Percentiles rank a stretch among this genome's conserved stretches.
These are phyloP conservation scores for Coemansia sp. DNA, from an alignment of 192 early-diverging fungal species.

Conservation along the genomic window DNA sequence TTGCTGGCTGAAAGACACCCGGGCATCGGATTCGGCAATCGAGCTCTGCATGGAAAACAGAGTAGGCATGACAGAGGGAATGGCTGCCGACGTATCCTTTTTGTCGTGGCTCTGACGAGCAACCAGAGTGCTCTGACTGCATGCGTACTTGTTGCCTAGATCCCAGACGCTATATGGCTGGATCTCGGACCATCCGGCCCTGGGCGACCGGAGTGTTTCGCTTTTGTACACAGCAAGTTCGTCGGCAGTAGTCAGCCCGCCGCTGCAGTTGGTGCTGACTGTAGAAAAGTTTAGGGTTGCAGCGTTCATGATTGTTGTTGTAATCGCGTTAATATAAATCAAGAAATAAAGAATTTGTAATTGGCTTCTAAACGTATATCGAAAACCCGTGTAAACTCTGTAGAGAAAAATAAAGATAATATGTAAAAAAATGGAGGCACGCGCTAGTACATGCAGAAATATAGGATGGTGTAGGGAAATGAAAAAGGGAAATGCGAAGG, in stretches of 20 bases:
- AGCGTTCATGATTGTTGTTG: constrained; percentile 18
- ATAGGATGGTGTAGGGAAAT: too few relatives aligned
- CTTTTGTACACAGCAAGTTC: constrained; percentile 11
- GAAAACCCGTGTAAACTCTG: too few relatives aligned
- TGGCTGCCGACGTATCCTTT: constrained; percentile 16
- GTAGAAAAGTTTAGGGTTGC: constrained; percentile 22
- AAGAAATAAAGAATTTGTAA: too few relatives aligned
- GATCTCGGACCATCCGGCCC: constrained; percentile 46
- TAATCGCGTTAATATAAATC: too few relatives aligned
- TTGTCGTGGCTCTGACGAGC: constrained; percentile 41
- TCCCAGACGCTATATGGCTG: constrained; percentile 53
- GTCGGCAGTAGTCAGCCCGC: constrained; percentile 15
- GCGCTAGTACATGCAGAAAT: too few relatives aligned
- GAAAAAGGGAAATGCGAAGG: background rate
- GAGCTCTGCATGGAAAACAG: constrained; percentile 48
- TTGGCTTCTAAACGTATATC: too few relatives aligned
- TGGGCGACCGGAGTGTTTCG: constrained; percentile 17
- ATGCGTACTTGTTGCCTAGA: constrained; percentile 51
- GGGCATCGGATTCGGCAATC: constrained; percentile 28
- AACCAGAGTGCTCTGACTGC: constrained; percentile 53
- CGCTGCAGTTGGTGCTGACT: constrained; percentile 25
- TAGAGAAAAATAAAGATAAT: too few relatives aligned
- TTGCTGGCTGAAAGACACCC: constrained; percentile 39
- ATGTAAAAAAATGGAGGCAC: background rate
- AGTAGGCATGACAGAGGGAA: constrained; percentile 46